Evolutionary conservation across 164 flowering plant genomes (phyloP), one percentile per base, ranked within the genome.

Genomic region (Akebia trifoliata): DNA sequence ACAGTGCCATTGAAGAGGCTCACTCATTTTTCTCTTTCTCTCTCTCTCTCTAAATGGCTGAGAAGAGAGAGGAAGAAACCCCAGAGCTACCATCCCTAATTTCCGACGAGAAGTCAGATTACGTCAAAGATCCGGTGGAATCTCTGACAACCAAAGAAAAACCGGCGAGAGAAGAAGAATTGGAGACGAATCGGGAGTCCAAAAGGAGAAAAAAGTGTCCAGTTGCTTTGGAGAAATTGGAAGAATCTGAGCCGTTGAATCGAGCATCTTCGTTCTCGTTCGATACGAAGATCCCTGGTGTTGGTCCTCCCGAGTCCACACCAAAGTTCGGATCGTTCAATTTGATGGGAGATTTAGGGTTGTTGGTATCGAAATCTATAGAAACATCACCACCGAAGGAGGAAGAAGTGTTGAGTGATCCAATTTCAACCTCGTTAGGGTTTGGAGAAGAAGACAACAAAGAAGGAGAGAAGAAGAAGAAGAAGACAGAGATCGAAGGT

Each of bases 291-390:
- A 40, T 44, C 39, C 25, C 18, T 21, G 40, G 18, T 18, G 35
- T 50, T 35, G 38, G 57, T 18, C 9, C 47, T 28, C 49, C 69
- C 0, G 65, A 60, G n/a, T 29, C 43, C 30, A 66, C 70, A 2
- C 70, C 70, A 0, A 66, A 66, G 38, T 66, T 66, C 37, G 70
- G 70, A 14, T 66, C 70, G 1, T 66, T 60, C 70, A 60, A 48
- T 48, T 48, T 39, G 57, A 57, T 12, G 30, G 57, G 35, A 25
- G 53, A 51, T n/a, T 59, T 20, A 9, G 48, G 53, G 54, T 37
- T 48, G 14, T 17, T 30, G 8, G 21, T 18, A 28, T 15, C 20
- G 21, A 14, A 10, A n/a, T n/a, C 0, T 18, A 8, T 38, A 10
- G 1, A 26, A 15, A 48, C 32, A 48, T 2, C 8, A 11, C 20